Conservation (phyloP, 768 basidiomycete species). For the Coprinopsis cinerea region DNA sequence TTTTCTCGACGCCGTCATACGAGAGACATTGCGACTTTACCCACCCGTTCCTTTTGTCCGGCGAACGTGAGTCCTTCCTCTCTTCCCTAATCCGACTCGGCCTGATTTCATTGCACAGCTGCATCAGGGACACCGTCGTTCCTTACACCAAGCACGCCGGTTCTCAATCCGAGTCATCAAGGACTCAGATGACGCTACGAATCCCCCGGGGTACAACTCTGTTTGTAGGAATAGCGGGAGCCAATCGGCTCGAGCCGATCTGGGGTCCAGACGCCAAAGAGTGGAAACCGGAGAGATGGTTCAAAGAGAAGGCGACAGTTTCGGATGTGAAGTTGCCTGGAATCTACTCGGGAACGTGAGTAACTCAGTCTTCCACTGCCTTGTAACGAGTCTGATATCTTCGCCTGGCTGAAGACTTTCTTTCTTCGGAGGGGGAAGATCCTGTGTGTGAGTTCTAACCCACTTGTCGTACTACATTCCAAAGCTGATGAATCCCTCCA, state of each 20-base stretch:
- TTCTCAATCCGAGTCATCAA: constrained; percentile 12
- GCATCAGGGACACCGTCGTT: constrained; percentile 36
- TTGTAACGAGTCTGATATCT: background rate
- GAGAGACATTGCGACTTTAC: constrained; percentile 43
- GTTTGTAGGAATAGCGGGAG: constrained; percentile 41
- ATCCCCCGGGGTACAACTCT: constrained; percentile 44
- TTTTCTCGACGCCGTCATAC: constrained; percentile 40
- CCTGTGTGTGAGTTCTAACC: constrained; percentile 43
- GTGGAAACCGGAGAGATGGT: constrained; percentile 54
- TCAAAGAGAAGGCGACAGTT: constrained; percentile 17
- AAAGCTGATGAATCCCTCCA: constrained; percentile 12
- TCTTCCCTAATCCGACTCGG: background rate
- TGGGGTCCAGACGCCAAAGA: constrained; percentile 45
- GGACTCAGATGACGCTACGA: constrained; percentile 26
- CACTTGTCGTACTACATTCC: background rate
- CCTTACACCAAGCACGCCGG: constrained; percentile 31
- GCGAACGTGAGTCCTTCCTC: constrained; percentile 29
- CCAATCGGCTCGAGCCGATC: constrained; percentile 41
- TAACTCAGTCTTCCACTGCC: constrained; percentile 6
- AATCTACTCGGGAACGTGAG: constrained; percentile 47
- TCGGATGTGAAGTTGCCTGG: constrained; percentile 30
- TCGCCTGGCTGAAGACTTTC: constrained; percentile 36
- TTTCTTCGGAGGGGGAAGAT: constrained; percentile 47
- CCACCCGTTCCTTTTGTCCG: constrained; percentile 43
- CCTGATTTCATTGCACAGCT: constrained; percentile 20